phyloP scores from a whole-genome alignment of 164 flowering plant genomes.

The Pachysandra terminalis region DNA sequence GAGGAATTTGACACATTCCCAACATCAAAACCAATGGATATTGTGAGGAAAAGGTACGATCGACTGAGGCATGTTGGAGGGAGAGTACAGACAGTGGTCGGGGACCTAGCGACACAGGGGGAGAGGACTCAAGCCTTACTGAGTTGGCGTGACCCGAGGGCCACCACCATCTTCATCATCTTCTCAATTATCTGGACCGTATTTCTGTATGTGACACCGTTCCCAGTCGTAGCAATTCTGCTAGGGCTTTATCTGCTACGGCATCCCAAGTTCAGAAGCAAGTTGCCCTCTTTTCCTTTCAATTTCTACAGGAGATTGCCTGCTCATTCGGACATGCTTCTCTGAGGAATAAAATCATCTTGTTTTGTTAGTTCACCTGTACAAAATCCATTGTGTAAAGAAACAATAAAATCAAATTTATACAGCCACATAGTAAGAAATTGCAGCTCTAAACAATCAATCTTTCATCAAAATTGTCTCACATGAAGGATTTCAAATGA shows the following conservation, averaged over 20 bases:
- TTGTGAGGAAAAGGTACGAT: slow-evolving; percentile 33
- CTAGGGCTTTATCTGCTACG: slow-evolving; percentile 19
- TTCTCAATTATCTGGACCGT: slow-evolving; percentile 21
- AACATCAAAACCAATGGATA: slow-evolving; percentile 20
- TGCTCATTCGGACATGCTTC: slow-evolving; percentile 16
- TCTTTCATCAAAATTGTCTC: background rate
- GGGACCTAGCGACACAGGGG: slow-evolving; percentile 30
- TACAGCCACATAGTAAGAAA: background rate
- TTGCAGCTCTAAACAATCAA: background rate
- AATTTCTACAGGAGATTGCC: slow-evolving; percentile 31
- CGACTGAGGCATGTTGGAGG: slow-evolving; percentile 30
- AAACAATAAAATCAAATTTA: too few species aligned
- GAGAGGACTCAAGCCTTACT: slow-evolving; percentile 25
- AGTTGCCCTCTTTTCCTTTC: slow-evolving; percentile 26
- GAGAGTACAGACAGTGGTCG: slow-evolving; percentile 28
- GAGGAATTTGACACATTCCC: slow-evolving; percentile 37
- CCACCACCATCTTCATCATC: slow-evolving; percentile 21
- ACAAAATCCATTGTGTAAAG: too few species aligned
- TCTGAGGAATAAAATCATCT: too few species aligned
- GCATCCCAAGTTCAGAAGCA: slow-evolving; percentile 29
- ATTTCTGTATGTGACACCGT: slow-evolving; percentile 23
- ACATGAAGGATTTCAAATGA: too few species aligned
- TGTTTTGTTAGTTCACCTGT: too few species aligned
- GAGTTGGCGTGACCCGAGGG: slow-evolving; percentile 34
- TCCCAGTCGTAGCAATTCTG: slow-evolving; percentile 15